A percentile compares a stretch with the other conserved stretches of the same genome.
Evolutionary conservation across 768 basidiomycete genomes (phyloP).

Genomic region (Suillus tomentosus): DNA sequence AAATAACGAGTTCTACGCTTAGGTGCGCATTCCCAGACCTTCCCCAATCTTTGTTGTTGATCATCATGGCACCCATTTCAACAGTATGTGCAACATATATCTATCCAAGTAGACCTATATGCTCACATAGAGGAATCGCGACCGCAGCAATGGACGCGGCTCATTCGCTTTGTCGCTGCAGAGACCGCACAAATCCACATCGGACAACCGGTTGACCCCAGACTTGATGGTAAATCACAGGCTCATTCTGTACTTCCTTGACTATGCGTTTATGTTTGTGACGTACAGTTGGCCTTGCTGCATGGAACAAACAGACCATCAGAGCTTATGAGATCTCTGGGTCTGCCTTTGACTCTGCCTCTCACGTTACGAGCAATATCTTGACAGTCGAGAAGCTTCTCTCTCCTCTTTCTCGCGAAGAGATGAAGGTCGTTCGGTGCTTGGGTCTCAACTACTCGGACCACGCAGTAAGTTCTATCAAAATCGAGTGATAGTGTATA

Average conservation of each 20-base stretch:
- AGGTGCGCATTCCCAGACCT: slow-evolving; percentile 18
- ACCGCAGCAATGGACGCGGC: slow-evolving; percentile 70
- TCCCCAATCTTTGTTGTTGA: slow-evolving; percentile 6
- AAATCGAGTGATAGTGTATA: not conserved
- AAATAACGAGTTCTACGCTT: slow-evolving; percentile 1
- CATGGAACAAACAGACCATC: slow-evolving; percentile 54
- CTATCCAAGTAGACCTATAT: slow-evolving; percentile 11
- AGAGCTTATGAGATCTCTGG: slow-evolving; percentile 74
- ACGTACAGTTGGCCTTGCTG: slow-evolving; percentile 60
- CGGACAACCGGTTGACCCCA: slow-evolving; percentile 71
- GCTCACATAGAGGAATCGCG: slow-evolving; percentile 11
- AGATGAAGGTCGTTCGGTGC: slow-evolving; percentile 72
- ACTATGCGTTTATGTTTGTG: not conserved
- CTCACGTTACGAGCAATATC: slow-evolving; percentile 61
- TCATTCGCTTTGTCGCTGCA: slow-evolving; percentile 78
- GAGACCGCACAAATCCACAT: slow-evolving; percentile 77
- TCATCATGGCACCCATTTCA: slow-evolving; percentile 56
- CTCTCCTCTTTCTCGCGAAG: slow-evolving; percentile 63
- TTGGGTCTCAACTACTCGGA: slow-evolving; percentile 84
- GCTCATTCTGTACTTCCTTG: not conserved
- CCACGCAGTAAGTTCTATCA: slow-evolving; percentile 58
- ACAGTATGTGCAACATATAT: slow-evolving; percentile 43
- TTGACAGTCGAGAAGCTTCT: slow-evolving; percentile 75
- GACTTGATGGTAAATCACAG: slow-evolving; percentile 55
- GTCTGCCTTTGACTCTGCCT: slow-evolving; percentile 64